Conservation (phyloP, 371 early-diverging fungal genomes). For the Nematocida ausubeli region DNA sequence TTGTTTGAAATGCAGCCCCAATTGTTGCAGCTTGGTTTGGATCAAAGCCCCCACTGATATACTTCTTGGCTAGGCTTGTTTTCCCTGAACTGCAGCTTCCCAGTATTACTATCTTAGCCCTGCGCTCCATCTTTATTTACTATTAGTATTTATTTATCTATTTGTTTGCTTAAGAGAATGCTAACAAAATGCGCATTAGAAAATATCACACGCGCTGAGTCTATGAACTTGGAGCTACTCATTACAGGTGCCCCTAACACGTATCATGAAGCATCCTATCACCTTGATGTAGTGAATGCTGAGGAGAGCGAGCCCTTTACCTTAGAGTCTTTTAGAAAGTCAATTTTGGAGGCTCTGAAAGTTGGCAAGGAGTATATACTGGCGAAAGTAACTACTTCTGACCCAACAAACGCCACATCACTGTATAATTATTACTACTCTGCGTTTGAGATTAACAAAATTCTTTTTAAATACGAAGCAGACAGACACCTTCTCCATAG, state of each 20-base stretch:
- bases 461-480: conserved; percentile 73
- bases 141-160: conserved; percentile 50
- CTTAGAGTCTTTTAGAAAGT: conserved; percentile 71
- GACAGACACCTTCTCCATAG: conserved; percentile 70
- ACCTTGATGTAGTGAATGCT: conserved; percentile 69
- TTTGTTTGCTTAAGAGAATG: conserved; percentile 44
- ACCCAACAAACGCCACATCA: conserved; percentile 70
- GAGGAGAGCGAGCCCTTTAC: conserved; percentile 75
- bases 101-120: conserved; percentile 68
- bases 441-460: conserved; percentile 76
- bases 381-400: conserved; percentile 75
- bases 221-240: conserved; percentile 57
- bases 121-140: conserved; percentile 60
- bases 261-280: conserved; percentile 36
- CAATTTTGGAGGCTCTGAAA: conserved; percentile 70
- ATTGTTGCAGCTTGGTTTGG: conserved; percentile 98
- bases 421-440: conserved; percentile 73
- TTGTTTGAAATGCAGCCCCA: conserved; percentile 97
- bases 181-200: conserved; percentile 37
- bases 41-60: conserved; percentile 90
- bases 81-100: conserved; percentile 68
- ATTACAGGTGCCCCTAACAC: conserved; percentile 67
- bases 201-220: conserved; percentile 50
- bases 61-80: conserved; percentile 70
- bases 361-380: conserved; percentile 74